Evolutionary conservation across 176 grass and related monocot genomes (phyloP).

Genomic region (Poa pratensis): DNA sequence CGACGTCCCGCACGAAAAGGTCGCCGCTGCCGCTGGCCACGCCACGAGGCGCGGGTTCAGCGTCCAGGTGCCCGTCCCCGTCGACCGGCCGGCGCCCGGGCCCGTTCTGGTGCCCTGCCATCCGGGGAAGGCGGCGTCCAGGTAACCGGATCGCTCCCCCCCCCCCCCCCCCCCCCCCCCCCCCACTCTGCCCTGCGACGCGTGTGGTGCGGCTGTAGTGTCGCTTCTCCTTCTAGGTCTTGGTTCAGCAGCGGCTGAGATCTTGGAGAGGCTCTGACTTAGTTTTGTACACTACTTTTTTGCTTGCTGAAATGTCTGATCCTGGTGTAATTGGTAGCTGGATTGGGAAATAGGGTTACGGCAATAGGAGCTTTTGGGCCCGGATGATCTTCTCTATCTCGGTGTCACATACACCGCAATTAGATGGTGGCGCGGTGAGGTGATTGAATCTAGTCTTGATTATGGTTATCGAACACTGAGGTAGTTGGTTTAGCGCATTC

Average conservation of each 20-base stretch:
- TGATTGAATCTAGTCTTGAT: neutral
- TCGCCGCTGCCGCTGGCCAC: conserved; percentile 13
- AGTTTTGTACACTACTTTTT: neutral
- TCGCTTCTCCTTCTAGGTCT: neutral
- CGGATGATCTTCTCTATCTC: neutral
- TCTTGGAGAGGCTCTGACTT: neutral
- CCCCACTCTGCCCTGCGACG: neutral
- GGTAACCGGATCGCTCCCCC: conserved; percentile 43
- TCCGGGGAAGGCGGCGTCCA: conserved; percentile 59
- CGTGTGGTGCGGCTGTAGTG: neutral
- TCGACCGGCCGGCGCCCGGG: conserved; percentile 46
- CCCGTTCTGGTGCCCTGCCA: conserved; percentile 53
- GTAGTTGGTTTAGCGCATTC: neutral
- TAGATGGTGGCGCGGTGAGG: neutral
- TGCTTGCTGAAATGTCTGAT: conserved; percentile 1
- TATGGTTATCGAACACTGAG: neutral
- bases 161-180: too few relatives aligned
- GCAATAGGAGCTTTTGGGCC: neutral
- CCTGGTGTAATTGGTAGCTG: neutral
- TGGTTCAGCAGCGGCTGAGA: neutral
- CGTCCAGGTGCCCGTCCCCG: conserved; percentile 57
- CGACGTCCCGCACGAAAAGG: conserved; percentile 45
- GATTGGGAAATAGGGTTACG: conserved; percentile 17
- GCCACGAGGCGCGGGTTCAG: conserved; percentile 51
- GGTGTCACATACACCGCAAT: neutral